Conservation (phyloP, 306 rosid genomes). For the Castanospermum australe region DNA sequence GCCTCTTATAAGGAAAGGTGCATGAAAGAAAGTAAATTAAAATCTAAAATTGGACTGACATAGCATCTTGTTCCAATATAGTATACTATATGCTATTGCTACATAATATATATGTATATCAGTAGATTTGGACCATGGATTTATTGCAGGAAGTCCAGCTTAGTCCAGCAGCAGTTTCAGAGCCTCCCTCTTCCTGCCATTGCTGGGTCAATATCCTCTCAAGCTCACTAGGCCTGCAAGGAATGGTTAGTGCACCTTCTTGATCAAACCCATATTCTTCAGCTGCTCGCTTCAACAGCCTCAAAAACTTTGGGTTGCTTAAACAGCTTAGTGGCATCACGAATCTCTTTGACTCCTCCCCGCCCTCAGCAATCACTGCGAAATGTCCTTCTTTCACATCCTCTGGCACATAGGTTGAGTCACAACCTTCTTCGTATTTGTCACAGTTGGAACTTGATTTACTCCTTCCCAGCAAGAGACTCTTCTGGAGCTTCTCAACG, state of each 20-base stretch:
- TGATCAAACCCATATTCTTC: conserved; percentile 85
- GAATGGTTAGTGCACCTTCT: conserved; percentile 71
- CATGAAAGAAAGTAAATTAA: neutral
- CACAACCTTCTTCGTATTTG: neutral
- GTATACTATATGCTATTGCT: neutral
- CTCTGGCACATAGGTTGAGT: conserved; percentile 46
- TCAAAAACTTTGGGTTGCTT: conserved; percentile 54
- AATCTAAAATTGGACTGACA: neutral
- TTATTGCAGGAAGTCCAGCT: conserved; percentile 37
- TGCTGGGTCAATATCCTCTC: conserved; percentile 57
- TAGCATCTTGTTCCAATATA: neutral
- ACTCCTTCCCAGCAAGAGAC: conserved; percentile 41
- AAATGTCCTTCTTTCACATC: conserved; percentile 92
- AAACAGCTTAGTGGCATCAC: conserved; percentile 70
- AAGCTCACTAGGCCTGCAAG: conserved; percentile 64
- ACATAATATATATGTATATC: too few relatives aligned
- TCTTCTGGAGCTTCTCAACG: conserved; percentile 63
- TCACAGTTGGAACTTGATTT: neutral
- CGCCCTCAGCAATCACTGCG: conserved; percentile 62
- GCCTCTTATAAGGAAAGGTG: neutral
- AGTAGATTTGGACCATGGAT: conserved; percentile 41
- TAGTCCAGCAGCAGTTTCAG: neutral
- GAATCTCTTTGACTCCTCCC: conserved; percentile 58
- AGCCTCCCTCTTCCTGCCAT: conserved; percentile 19
- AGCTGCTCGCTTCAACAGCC: conserved; percentile 68